These are phyloP conservation scores for Trichoderma parareesei DNA, from an alignment of 495 filamentous ascomycete species.

Conservation along the genomic window DNA sequence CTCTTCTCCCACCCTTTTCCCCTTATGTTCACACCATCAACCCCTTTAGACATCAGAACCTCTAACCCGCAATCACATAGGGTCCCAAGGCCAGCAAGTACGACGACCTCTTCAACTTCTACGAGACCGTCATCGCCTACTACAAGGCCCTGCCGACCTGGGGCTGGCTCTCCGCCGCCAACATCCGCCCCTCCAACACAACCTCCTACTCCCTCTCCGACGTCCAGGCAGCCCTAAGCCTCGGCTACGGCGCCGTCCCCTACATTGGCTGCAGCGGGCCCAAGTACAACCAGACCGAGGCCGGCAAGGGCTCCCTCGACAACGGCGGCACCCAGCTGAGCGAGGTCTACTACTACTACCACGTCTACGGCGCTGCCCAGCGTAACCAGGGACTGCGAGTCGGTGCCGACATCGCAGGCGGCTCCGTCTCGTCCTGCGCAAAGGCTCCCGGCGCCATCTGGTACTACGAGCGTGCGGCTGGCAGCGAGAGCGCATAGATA, in stretches of 20 bases:
- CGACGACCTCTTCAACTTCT: slow-evolving; percentile 42
- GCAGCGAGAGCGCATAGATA: slow-evolving; percentile 16
- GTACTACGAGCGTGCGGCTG: slow-evolving; percentile 32
- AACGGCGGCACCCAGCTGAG: slow-evolving; percentile 35
- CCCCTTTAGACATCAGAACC: not conserved
- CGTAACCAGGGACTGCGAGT: slow-evolving; percentile 30
- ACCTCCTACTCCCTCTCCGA: slow-evolving; percentile 32
- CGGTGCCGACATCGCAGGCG: slow-evolving; percentile 28
- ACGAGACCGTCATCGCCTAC: slow-evolving; percentile 31
- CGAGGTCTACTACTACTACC: slow-evolving; percentile 46
- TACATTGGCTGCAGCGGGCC: slow-evolving; percentile 43
- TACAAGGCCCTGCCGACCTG: slow-evolving; percentile 37
- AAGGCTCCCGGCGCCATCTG: slow-evolving; percentile 30
- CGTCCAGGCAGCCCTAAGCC: slow-evolving; percentile 29
- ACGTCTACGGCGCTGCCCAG: slow-evolving; percentile 40
- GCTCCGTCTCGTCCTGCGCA: slow-evolving; percentile 32
- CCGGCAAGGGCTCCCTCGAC: slow-evolving; percentile 35
- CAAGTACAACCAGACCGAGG: slow-evolving; percentile 36
- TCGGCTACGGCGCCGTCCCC: slow-evolving; percentile 33
- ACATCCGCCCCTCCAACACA: slow-evolving; percentile 27
- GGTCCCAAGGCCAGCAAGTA: slow-evolving; percentile 33
- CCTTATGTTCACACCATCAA: not conserved
- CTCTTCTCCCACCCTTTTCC: not conserved
- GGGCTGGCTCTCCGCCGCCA: slow-evolving; percentile 29
- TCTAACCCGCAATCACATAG: not conserved